These are phyloP conservation scores for Aspergillus hiratsukae DNA, from an alignment of 2,329 filamentous ascomycete genomes.

Conservation along the genomic window DNA sequence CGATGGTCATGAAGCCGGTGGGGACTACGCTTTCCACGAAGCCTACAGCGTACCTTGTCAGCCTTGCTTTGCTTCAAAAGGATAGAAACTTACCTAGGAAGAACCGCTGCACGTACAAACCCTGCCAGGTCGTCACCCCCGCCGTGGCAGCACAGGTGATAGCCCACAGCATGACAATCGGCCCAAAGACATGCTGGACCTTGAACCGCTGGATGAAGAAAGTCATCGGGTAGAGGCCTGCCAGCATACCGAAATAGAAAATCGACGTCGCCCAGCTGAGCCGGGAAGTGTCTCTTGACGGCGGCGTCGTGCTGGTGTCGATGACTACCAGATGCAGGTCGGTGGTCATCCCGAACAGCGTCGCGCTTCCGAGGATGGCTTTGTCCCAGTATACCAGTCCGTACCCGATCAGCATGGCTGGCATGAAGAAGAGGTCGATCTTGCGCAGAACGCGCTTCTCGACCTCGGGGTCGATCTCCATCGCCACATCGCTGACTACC, in stretches of 20 bases:
- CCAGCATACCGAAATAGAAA: constrained; percentile 77
- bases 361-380: constrained; percentile 69
- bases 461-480: constrained; percentile 50
- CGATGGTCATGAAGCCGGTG: constrained; percentile 62
- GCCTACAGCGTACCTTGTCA: constrained; percentile 32
- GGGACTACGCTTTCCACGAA: constrained; percentile 63
- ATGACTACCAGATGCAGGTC: constrained; percentile 60
- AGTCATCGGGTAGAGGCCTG: constrained; percentile 68
- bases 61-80: not conserved
- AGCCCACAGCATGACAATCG: constrained; percentile 56
- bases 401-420: constrained; percentile 60
- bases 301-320: constrained; percentile 48
- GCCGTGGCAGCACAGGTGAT: constrained; percentile 65
- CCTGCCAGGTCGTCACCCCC: constrained; percentile 58
- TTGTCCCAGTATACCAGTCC: constrained; percentile 69
- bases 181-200: constrained; percentile 60
- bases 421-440: constrained; percentile 64
- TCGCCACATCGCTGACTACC: constrained; percentile 52
- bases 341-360: constrained; percentile 70
- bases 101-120: constrained; percentile 64
- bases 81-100: constrained; percentile 43
- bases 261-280: constrained; percentile 73
- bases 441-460: constrained; percentile 58
- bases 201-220: constrained; percentile 66
- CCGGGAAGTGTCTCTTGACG: constrained; percentile 60